Evolutionary conservation across 2,329 filamentous ascomycete species (phyloP), one percentile per base, ranked within the genome.

Genomic region (Diaporthe velutina): DNA sequence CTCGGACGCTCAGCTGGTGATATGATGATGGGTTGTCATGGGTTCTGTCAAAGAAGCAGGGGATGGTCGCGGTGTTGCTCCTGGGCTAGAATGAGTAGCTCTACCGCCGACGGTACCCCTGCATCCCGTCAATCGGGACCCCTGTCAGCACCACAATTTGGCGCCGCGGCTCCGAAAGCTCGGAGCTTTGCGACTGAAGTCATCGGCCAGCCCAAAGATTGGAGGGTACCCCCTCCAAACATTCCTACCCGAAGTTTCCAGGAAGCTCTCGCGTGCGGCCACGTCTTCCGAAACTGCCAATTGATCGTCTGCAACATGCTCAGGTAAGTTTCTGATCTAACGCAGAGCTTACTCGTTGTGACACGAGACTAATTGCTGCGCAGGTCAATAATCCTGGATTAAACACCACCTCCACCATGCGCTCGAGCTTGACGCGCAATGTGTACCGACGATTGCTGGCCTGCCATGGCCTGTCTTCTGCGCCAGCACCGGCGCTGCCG

Each of bases 401-500:
- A 66, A 60, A n/a, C 19, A 70, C 64, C 61, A 73, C 73, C 76
- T 77, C 76, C 75, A 83, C 81, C 74, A 92, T 92, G 90, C 87
- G 88, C 73, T 90, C 90, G 77, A 89, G 90, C 78, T 85, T 92
- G 79, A 90, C 90, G 76, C 89, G 90, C 81, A 84, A 86, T 82
- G 88, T 91, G 78, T 90, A 90, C 82, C 88, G 89, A 78, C 86
- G 87, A 79, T 84, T 92, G 77, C 83, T 90, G 75, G 86, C 87
- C 80, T 87, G 88, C 80, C 85, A 88, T 79, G 82, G 81, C 76
- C 76, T 81, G 74, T 28, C 64, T 68, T 74, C 79, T 30, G 82
- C 81, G 67, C 79, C 78, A 58, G 83, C 82, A 75, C 79, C 80
- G 61, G 70, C 79, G 54, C 78, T 77, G 48, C 57, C 74, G 57